Conservation (phyloP, 192 early-diverging fungal genomes). For the Coemansia sp. region DNA sequence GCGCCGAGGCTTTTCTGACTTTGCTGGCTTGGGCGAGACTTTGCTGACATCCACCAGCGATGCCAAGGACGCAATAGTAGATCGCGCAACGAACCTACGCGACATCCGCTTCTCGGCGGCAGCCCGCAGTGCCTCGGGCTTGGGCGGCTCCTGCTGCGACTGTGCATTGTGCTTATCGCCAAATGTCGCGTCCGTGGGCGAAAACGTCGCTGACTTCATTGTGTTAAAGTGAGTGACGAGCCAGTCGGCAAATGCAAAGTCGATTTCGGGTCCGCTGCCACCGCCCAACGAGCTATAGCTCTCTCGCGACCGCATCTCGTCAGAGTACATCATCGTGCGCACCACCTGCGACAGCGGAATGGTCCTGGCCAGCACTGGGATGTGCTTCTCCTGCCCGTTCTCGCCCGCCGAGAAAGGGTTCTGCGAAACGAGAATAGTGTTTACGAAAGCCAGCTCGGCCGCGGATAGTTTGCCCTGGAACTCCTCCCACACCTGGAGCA, state of each 20-base stretch:
- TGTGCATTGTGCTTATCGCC: constrained; percentile 7
- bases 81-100: not conserved
- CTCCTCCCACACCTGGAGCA: constrained; percentile 42
- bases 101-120: constrained; percentile 8
- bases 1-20: constrained; percentile 17
- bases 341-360: constrained; percentile 45
- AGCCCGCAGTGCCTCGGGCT: constrained; percentile 2
- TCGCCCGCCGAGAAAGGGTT: constrained; percentile 42
- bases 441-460: constrained; percentile 35
- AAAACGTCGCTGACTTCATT: constrained; percentile 18
- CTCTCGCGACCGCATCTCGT: constrained; percentile 43
- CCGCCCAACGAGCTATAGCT: constrained; percentile 43
- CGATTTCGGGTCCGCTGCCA: constrained; percentile 24
- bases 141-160: constrained; percentile 3
- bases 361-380: constrained; percentile 40
- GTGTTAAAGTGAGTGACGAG: constrained; percentile 45
- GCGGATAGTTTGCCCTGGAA: constrained; percentile 38
- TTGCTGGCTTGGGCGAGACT: not conserved
- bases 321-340: constrained; percentile 40
- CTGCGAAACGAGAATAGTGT: constrained; percentile 47
- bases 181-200: constrained; percentile 27
- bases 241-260: constrained; percentile 51
- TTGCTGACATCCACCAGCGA: constrained; percentile 10
- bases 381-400: constrained; percentile 31
- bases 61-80: not conserved